A percentile compares a stretch with the other conserved stretches of the same genome.
These are phyloP conservation scores for Lipomyces yamanashiensis DNA, from an alignment of 805 yeast species.

Conservation along the genomic window DNA sequence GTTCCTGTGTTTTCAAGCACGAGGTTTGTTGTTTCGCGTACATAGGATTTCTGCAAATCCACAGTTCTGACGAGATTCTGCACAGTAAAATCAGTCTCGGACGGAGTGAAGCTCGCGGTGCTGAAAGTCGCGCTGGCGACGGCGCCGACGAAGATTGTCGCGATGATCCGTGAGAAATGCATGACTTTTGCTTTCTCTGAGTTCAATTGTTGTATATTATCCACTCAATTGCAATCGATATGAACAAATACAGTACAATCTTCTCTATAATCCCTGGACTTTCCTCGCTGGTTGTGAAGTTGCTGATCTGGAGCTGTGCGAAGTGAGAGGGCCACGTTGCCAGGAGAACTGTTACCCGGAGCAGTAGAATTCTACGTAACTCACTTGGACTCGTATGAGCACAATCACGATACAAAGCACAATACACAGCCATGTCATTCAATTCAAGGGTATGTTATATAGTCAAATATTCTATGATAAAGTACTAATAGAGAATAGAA, in stretches of 20 bases:
- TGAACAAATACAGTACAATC: too few species aligned
- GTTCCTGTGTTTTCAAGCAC: conserved; percentile 62
- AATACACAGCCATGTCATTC: neutral
- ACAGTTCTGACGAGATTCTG: conserved; percentile 56
- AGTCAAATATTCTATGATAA: neutral
- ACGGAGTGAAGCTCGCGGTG: neutral
- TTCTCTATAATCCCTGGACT: too few species aligned
- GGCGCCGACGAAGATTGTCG: neutral
- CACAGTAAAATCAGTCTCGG: conserved; percentile 11
- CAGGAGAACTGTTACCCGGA: neutral
- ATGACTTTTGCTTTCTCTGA: too few species aligned
- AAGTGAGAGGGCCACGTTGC: conserved; percentile 5
- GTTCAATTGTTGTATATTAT: too few species aligned
- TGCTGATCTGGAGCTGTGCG: too few species aligned
- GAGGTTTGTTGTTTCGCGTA: conserved; percentile 63
- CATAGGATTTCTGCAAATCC: conserved; percentile 70
- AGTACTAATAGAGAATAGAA: conserved; percentile 11
- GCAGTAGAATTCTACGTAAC: neutral
- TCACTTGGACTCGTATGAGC: too few species aligned
- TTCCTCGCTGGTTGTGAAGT: too few species aligned
- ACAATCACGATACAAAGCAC: neutral
- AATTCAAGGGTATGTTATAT: conserved; percentile 3
- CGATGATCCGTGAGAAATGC: neutral
- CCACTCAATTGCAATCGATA: too few species aligned
- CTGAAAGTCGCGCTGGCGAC: neutral